Evolutionary conservation across 306 rosid genomes (phyloP).

Genomic region (Castanea mollissima): DNA sequence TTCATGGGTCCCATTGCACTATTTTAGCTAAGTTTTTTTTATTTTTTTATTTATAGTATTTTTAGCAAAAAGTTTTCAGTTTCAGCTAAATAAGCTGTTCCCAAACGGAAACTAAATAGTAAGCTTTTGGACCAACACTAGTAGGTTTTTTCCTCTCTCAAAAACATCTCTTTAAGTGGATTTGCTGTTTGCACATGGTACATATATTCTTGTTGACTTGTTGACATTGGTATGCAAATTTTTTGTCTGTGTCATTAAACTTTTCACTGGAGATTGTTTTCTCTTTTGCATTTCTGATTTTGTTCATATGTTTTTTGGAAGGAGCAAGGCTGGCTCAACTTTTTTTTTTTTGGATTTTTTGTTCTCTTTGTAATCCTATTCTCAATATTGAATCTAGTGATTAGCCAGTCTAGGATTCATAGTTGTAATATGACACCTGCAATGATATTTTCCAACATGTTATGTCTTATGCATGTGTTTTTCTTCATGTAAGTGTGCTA

Average conservation of each 20-base stretch:
- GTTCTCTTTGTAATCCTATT: no score
- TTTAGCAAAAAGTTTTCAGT: no score
- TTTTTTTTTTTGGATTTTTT: neutral
- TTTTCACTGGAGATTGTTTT: neutral
- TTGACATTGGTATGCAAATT: neutral
- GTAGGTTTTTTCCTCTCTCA: neutral
- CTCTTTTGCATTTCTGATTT: neutral
- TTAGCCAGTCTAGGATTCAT: no score
- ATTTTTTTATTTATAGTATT: no score
- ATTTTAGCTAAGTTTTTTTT: no score
- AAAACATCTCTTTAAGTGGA: neutral
- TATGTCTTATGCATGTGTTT: no score
- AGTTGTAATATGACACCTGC: no score
- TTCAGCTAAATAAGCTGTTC: no score
- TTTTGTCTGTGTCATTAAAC: no score
- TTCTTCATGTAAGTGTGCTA: neutral
- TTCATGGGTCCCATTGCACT: rapidly evolving
- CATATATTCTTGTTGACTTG: neutral
- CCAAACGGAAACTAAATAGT: neutral
- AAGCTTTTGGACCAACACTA: neutral
- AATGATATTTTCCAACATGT: no score
- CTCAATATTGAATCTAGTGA: no score
- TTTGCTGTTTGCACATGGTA: neutral
- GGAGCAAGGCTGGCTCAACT: neutral
- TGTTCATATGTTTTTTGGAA: neutral